Base-by-base conservation (phyloP, 2,329 filamentous ascomycete genomes). In the Arthrobotrys sinensis region DNA sequence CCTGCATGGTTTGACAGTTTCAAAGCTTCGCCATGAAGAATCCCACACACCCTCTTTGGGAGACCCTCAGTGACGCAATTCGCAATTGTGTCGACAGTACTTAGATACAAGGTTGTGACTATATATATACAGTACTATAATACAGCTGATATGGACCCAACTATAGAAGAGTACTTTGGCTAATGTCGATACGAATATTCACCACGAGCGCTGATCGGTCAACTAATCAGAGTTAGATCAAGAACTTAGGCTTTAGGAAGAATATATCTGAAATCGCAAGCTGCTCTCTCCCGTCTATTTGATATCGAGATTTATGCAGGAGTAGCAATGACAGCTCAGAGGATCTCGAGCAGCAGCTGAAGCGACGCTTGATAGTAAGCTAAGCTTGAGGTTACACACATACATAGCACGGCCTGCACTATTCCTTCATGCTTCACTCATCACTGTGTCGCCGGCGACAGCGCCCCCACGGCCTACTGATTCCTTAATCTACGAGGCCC, bases 1-100 rank as follows among this genome's bases (percentile, higher is more conserved):
- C 36, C 38, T 73, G 69, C 69, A 65, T 28, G n/a, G 69, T 66
- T 73, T 66, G 69, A 73, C 69, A 38, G 48, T 62, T 53, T 63
- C 55, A 21, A 50, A 63, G 45, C 46, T 67, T 53, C 46, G 63
- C 45, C 34, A 24, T 67, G 16, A 19, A 5, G 14, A 50, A 46
- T 67, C 32, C 28, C n/a, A 38, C 16, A 40, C 52, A 21, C 12
- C 21, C 4, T 36, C 14, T 40, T 63, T 63, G 11, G 28, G 6
- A 43, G 19, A 16, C 57, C 21, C 11, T 21, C 4, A 21, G 62
- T 63, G 68, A 72, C 46, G 68, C 68, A 72, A 72, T 72, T 57
- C 60, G 48, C 38, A 65, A 65, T 55, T 72, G n/a, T 24, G 19
- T 14, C 14, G 10, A 40, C 46, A 28, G 14, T 57, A 38, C n/a